Evolutionary conservation across 306 rosid genomes (phyloP).

Genomic region (Erythrophleum fordii): DNA sequence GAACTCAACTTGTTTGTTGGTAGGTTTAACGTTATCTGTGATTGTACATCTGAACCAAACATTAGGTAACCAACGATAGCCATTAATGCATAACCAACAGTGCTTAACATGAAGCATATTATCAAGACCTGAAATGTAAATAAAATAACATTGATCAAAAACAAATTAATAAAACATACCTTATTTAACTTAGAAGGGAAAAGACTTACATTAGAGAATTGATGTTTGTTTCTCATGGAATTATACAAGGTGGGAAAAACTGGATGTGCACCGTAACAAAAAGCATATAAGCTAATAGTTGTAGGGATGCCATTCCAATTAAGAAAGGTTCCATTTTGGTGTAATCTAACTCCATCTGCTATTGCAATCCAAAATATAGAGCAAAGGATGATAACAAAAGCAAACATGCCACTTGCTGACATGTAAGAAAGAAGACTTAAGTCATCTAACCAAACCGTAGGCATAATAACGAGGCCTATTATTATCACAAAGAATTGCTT

Average conservation of each 20-base stretch:
- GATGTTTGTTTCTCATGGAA: conserved; percentile 72
- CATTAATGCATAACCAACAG: conserved; percentile 68
- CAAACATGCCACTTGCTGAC: conserved; percentile 81
- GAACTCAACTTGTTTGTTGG: conserved; percentile 62
- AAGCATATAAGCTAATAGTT: conserved; percentile 72
- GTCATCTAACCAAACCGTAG: conserved; percentile 75
- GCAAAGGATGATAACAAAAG: conserved; percentile 59
- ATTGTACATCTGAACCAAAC: conserved; percentile 60
- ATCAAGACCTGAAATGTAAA: conserved; percentile 60
- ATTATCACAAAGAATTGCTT: conserved; percentile 55
- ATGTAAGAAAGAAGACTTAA: conserved; percentile 72
- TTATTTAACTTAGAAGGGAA: too few relatives aligned
- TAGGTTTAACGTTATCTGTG: conserved; percentile 69
- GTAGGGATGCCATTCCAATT: conserved; percentile 67
- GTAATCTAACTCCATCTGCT: conserved; percentile 62
- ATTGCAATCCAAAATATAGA: conserved; percentile 66
- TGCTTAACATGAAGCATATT: conserved; percentile 59
- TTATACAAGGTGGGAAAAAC: conserved; percentile 80
- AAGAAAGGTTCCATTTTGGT: conserved; percentile 50
- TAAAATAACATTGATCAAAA: not conserved
- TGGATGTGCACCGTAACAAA: conserved; percentile 87
- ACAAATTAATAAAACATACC: too few relatives aligned
- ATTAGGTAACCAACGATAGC: conserved; percentile 71
- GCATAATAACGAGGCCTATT: conserved; percentile 60
- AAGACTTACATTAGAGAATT: conserved; percentile 76